Conservation (phyloP, 2,329 filamentous ascomycete species). For the Emergomyces orientalis region DNA sequence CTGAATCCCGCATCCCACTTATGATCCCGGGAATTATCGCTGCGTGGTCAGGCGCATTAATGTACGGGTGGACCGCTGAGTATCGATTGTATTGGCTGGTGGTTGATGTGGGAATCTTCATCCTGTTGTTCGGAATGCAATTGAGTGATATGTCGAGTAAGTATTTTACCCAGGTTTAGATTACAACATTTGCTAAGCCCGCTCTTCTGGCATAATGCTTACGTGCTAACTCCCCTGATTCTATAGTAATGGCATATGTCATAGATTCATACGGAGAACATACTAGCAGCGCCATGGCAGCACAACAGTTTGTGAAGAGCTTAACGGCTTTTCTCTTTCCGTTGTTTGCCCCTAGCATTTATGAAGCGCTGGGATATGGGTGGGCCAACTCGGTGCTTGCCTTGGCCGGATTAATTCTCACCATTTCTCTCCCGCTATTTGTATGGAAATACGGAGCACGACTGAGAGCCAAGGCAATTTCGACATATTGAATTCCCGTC, state of each 20-base stretch:
- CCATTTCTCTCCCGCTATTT: not conserved
- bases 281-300: not conserved
- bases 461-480: not conserved
- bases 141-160: not conserved
- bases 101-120: not conserved
- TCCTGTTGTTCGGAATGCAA: not conserved
- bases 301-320: not conserved
- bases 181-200: not conserved
- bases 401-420: not conserved
- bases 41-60: not conserved
- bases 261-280: not conserved
- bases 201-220: not conserved
- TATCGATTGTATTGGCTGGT: not conserved
- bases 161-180: too few species aligned
- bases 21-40: not conserved
- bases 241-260: not conserved
- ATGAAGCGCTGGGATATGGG: not conserved
- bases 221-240: not conserved
- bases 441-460: not conserved
- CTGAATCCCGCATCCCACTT: not conserved
- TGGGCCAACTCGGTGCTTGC: not conserved
- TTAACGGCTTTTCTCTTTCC: not conserved
- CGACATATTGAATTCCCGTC: not conserved
- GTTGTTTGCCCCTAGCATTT: not conserved
- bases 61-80: not conserved